phyloP scores from a whole-genome alignment of 306 rosid genomes.

The Lupinus albus region DNA sequence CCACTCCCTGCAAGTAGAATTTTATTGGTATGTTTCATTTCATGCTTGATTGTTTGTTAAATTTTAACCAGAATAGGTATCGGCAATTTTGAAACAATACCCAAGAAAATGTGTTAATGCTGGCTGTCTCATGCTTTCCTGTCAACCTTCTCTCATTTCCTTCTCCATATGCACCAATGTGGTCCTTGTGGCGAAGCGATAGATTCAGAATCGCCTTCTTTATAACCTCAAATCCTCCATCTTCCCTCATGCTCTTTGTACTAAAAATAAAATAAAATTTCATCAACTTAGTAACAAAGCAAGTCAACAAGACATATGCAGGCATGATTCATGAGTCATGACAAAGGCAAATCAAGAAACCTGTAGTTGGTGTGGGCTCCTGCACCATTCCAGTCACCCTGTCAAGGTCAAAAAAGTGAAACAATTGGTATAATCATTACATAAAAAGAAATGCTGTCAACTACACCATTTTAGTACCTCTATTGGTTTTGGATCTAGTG shows the following conservation, averaged over 20 bases:
- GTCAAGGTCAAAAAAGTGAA: conserved; percentile 35
- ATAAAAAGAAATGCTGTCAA: conserved; percentile 21
- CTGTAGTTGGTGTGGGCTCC: conserved; percentile 99
- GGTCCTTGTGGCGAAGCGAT: conserved; percentile 86
- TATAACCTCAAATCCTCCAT: conserved; percentile 85
- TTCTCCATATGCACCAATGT: conserved; percentile 95
- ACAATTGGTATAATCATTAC: conserved; percentile 14
- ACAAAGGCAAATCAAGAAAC: conserved; percentile 44
- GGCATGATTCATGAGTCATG: conserved; percentile 30
- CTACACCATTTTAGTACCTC: conserved; percentile 55
- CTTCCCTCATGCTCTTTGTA: conserved; percentile 98
- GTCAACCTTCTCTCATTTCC: conserved; percentile 98
- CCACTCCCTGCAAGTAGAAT: conserved; percentile 80
- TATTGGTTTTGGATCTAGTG: conserved; percentile 98
- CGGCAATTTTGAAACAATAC: conserved; percentile 50
- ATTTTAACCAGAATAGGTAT: conserved; percentile 24
- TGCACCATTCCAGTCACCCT: conserved; percentile 99
- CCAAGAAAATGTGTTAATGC: conserved; percentile 88
- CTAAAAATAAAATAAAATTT: conserved; percentile 49
- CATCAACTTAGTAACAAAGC: conserved; percentile 24
- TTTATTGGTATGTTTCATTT: conserved; percentile 31
- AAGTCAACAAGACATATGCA: conserved; percentile 15
- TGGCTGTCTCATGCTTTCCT: conserved; percentile 97
- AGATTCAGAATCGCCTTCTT: conserved; percentile 96
- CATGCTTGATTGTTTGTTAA: conserved; percentile 2